Evolutionary conservation across 2,329 filamentous ascomycete genomes (phyloP).

Genomic region (Colletotrichum sp.): DNA sequence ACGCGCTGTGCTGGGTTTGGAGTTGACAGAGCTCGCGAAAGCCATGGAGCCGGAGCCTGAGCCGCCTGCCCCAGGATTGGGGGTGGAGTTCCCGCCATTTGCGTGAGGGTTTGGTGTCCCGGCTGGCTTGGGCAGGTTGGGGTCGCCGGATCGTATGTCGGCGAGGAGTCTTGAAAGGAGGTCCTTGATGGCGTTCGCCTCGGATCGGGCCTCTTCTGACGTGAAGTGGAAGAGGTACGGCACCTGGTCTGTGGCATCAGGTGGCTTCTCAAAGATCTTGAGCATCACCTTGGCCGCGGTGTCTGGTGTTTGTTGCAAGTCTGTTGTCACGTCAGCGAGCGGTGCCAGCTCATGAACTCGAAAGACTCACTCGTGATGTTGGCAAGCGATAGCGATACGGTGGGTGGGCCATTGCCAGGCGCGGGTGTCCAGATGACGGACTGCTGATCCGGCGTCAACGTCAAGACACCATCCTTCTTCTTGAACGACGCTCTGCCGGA

Average conservation of each 20-base stretch:
- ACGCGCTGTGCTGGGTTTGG: constrained; percentile 59
- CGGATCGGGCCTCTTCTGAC: constrained; percentile 75
- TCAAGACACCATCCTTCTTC: constrained; percentile 90
- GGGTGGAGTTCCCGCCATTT: constrained; percentile 24
- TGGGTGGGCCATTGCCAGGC: constrained; percentile 64
- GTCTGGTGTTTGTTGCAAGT: constrained; percentile 94
- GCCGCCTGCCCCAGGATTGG: constrained; percentile 26
- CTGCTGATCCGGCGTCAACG: constrained; percentile 74
- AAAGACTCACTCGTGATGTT: constrained; percentile 78
- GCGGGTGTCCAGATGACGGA: constrained; percentile 83
- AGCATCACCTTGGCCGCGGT: constrained; percentile 90
- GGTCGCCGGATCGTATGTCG: constrained; percentile 64
- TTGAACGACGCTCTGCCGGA: constrained; percentile 81
- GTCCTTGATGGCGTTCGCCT: constrained; percentile 87
- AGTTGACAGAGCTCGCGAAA: constrained; percentile 72
- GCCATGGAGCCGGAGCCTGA: constrained; percentile 71
- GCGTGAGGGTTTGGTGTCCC: constrained; percentile 29
- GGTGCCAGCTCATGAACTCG: neutral
- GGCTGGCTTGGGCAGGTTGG: constrained; percentile 53
- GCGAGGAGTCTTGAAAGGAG: constrained; percentile 80
- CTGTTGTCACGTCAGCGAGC: constrained; percentile 47
- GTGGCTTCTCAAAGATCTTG: constrained; percentile 81
- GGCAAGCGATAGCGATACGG: constrained; percentile 72
- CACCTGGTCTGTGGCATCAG: constrained; percentile 63
- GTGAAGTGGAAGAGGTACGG: constrained; percentile 91